Evolutionary conservation across 1,284 basidiomycete genomes (phyloP), one percentile per base, ranked within the genome.

Genomic region (Apiotrichum sp.): DNA sequence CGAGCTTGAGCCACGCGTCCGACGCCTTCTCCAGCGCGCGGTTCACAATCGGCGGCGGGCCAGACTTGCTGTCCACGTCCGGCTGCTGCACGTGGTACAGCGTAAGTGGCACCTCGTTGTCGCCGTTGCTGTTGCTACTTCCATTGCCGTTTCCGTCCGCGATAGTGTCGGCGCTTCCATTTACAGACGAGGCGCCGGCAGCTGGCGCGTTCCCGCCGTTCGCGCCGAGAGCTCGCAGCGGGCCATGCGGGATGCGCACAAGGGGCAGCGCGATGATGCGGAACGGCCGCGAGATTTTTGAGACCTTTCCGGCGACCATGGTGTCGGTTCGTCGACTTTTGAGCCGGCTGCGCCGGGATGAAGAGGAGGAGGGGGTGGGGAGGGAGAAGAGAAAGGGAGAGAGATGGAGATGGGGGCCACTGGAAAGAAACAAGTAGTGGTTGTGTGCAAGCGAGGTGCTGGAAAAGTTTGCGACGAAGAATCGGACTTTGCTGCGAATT

Each of bases 261-360:
- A 73, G 65, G 9, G 72, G 72, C 29, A 73, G 62, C 32, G 69
- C 70, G 53, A 73, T 64, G 56, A 73, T 69, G 31, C 69, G 64
- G 58, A 72, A 69, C 38, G 65, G 68, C 39, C 64, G 50, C 41
- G 49, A n/a, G 42, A 38, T 16, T 32, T 50, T 50, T 22, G 22
- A 22, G 22, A 22, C 22, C 22, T 22, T 22, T 22, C 22, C 22
- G 31, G 40, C 32, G 7, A 32, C 39, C 49, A 50, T 50, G 14
- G 39, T 41, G 11, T 38, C 36, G 36, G 22, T 22, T 22, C 22
- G 22, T 22, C 22, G 22, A 38, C 13, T 38, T 7, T 13, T 38
- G 36, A 38, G 36, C 36, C 36, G 36, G 8, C 36, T 38, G 13
- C 36, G 36, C 36, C 16, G 41, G 41, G n/a, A 22, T 42, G 13